These are phyloP conservation scores for Discostella stelligeroides DNA, from an alignment of 108 stramenopile genomes.

Conservation along the genomic window DNA sequence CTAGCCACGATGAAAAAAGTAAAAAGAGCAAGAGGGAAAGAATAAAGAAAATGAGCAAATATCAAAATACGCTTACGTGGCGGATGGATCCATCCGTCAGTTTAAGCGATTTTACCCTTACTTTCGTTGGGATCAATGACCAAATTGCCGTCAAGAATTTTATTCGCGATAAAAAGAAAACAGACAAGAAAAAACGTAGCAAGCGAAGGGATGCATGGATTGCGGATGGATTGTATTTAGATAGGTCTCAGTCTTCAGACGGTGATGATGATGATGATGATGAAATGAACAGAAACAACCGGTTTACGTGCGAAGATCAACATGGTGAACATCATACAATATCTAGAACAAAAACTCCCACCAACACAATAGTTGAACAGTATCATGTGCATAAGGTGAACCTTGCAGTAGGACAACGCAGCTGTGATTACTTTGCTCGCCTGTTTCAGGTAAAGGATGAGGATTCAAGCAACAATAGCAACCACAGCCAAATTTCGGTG, in stretches of 20 bases:
- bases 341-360: not conserved
- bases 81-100: constrained; percentile 58
- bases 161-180: constrained; percentile 3
- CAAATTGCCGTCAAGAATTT: constrained; percentile 28
- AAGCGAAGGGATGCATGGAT: constrained; percentile 40
- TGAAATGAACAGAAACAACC: constrained; percentile 5
- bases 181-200: constrained; percentile 2
- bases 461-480: not conserved
- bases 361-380: constrained; percentile 14
- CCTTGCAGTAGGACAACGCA: constrained; percentile 57
- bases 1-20: not conserved
- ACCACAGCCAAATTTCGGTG: constrained; percentile 22
- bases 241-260: constrained; percentile 34
- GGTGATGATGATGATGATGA: constrained; percentile 9
- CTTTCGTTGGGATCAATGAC: constrained; percentile 53
- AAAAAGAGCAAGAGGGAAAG: not conserved
- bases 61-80: constrained; percentile 40
- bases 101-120: constrained; percentile 54
- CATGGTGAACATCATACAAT: not conserved
- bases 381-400: constrained; percentile 61
- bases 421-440: constrained; percentile 57
- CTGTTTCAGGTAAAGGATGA: constrained; percentile 23
- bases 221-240: constrained; percentile 45
- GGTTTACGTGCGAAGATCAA: not conserved
- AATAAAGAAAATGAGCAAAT: constrained; percentile 1